These are phyloP conservation scores for Petunia secreta DNA, from an alignment of 257 asterid species.

Conservation along the genomic window DNA sequence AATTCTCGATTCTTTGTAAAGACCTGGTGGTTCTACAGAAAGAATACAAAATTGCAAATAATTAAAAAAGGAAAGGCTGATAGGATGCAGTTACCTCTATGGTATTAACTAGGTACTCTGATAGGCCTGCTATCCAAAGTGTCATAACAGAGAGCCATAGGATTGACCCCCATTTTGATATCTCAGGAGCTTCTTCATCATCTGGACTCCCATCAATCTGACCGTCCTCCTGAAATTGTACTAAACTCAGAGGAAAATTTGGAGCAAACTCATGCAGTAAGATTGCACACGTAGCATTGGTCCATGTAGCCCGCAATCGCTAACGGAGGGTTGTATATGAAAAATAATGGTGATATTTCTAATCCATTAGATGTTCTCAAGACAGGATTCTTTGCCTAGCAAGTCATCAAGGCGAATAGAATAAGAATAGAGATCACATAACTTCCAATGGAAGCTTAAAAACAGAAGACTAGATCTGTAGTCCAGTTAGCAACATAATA, in stretches of 20 bases:
- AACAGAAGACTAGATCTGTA: not conserved
- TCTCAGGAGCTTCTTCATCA: constrained; percentile 61
- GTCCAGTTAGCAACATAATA: not conserved
- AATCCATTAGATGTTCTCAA: constrained; percentile 14
- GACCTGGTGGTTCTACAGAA: not conserved
- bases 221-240: constrained; percentile 48
- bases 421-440: not conserved
- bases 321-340: not conserved
- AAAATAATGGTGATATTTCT: not conserved
- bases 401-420: not conserved
- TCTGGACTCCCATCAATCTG: constrained; percentile 45
- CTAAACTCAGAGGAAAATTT: not conserved
- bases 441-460: not conserved
- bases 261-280: constrained; percentile 1
- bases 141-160: constrained; percentile 70
- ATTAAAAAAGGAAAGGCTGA: not conserved
- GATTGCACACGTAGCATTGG: not conserved
- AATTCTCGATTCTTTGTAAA: not conserved
- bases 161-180: constrained; percentile 69
- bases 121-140: constrained; percentile 61
- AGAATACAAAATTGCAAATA: not conserved
- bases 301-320: not conserved
- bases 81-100: constrained; percentile 52
- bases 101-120: constrained; percentile 73
- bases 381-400: not conserved